Base-by-base conservation (phyloP, 805 yeast species). In the Starmerella sirachaensis region DNA sequence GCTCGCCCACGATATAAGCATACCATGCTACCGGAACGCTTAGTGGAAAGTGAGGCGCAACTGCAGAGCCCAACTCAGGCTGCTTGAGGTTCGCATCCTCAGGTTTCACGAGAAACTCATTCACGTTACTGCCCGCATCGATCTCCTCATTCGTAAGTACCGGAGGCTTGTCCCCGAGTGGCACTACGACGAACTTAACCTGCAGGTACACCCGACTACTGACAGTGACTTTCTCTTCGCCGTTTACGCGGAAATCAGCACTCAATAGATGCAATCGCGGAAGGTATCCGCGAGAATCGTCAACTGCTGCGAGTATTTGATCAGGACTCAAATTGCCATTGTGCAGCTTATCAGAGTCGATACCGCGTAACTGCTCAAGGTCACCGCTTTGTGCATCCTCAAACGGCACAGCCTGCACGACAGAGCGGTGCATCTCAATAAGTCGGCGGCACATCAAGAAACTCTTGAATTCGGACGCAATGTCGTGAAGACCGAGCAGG, bases 221-320 rank as follows among this genome's bases (percentile, higher is more conserved):
- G 19, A 94, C 78, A 0, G 85, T 73, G 20, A 81, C 75, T 21
- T 63, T 63, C 12, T 60, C 55, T 63, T 86, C 96, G 23, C 97
- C 97, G 3, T 94, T 88, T 29, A 88, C 94, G 45, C 70, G 68
- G 61, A 84, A 84, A 41, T 71, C 73, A 29, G 93, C 77, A 35
- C 70, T 72, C 20, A 85, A 47, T 12, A 85, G 62, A 51, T 78
- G 73, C 34, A 86, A 58, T 31, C 65, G 59, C 29, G 96, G 95
- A 23, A 85, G 71, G 22, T 68, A 63, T 3, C 69, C 55, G 1
- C 49, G 44, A 18, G 50, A 44, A 3, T 35, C 33, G 11, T 37
- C 37, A n/a, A 43, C 44, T 2, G 40, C 21, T 16, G 24, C 26
- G 12, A 31, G 20, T 5, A 37, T 10, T 13, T 25, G 19, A n/a